Evolutionary conservation across 768 basidiomycete genomes (phyloP), one percentile per base, ranked within the genome.

Genomic region (Agaricus subrufescens): DNA sequence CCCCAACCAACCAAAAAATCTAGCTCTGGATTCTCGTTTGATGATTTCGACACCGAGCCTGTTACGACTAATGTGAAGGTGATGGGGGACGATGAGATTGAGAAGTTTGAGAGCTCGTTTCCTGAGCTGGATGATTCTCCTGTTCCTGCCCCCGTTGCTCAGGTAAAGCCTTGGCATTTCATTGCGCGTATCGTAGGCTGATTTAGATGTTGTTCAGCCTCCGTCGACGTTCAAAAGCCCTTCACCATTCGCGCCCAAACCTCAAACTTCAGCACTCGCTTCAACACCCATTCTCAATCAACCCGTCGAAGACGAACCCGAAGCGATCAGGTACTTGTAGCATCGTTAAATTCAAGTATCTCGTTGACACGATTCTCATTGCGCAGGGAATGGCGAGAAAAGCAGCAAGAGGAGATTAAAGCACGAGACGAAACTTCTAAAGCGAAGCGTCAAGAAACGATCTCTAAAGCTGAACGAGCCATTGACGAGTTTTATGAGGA

Each of bases 401-500:
- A 83, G 64, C 95, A 97, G 65, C 84, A 83, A 26, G 86, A 78
- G 26, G 93, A 94, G 66, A 94, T 98, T 59, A 81, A 76, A 60
- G 77, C 78, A 40, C 86, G 96, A 54, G 95, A 98, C 68, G 91
- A 89, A 63, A 83, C 78, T 27, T 87, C 91, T 34, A 84, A 85
- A 67, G 76, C 75, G 31, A 86, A 83, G 66, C 85, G 88, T 62
- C 86, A 91, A 62, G 92, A 94, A 61, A 91, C 86, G 31, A 85
- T 94, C 62, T 76, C 80, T 46, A 89, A 84, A 66, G 95, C 95
- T 19, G 91, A 94, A 66, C 80, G 83, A 60, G 77, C 87, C 42
- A 94, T 96, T 60, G 93, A 95, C 71, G 85, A 89, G 61, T 95
- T 94, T 69, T 95, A 95, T 65, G 89, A 91, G 66, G 82, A 87